These are phyloP conservation scores for Rhytidhysteron rufulum DNA, from an alignment of 2,329 filamentous ascomycete species.

Conservation along the genomic window DNA sequence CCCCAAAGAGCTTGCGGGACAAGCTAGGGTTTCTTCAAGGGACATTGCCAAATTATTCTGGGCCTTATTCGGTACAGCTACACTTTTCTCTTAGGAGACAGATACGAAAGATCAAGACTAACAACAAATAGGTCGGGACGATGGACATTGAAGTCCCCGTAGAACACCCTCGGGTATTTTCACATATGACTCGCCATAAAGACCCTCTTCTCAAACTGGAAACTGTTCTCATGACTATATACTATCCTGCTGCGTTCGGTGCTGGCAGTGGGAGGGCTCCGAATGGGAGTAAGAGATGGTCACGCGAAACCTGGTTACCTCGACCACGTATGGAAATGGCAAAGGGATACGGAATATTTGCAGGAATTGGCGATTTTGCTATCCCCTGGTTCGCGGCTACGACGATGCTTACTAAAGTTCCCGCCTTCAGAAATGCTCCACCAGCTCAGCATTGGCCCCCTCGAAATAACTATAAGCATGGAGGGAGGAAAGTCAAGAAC, in stretches of 20 bases:
- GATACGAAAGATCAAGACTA: slow-evolving; percentile 9
- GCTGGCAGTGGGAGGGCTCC: slow-evolving; percentile 35
- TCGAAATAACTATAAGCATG: slow-evolving; percentile 34
- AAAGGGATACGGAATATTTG: slow-evolving; percentile 61
- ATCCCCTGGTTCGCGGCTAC: slow-evolving; percentile 55
- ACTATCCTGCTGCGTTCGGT: slow-evolving; percentile 57
- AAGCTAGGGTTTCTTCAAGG: slow-evolving; percentile 42
- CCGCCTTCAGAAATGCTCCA: slow-evolving; percentile 59
- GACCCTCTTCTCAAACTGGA: slow-evolving; percentile 50
- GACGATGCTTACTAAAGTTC: slow-evolving; percentile 62
- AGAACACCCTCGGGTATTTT: slow-evolving; percentile 45
- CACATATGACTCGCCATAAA: slow-evolving; percentile 47
- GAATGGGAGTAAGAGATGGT: slow-evolving; percentile 42
- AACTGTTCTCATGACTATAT: slow-evolving; percentile 63
- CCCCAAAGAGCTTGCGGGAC: slow-evolving; percentile 47
- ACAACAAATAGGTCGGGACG: slow-evolving; percentile 34
- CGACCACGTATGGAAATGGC: slow-evolving; percentile 54
- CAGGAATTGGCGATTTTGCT: slow-evolving; percentile 47
- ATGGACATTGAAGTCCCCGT: slow-evolving; percentile 56
- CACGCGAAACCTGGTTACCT: slow-evolving; percentile 60
- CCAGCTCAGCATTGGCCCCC: slow-evolving; percentile 55
- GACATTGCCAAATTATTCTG: slow-evolving; percentile 48
- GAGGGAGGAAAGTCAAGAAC: slow-evolving; percentile 40
- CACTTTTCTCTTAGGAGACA: slow-evolving; percentile 4
- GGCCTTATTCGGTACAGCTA: slow-evolving; percentile 49